A percentile compares a stretch with the other conserved stretches of the same genome.
These are phyloP conservation scores for Penicillium cosmopolitanum DNA, from an alignment of 495 filamentous ascomycete species.

Conservation along the genomic window DNA sequence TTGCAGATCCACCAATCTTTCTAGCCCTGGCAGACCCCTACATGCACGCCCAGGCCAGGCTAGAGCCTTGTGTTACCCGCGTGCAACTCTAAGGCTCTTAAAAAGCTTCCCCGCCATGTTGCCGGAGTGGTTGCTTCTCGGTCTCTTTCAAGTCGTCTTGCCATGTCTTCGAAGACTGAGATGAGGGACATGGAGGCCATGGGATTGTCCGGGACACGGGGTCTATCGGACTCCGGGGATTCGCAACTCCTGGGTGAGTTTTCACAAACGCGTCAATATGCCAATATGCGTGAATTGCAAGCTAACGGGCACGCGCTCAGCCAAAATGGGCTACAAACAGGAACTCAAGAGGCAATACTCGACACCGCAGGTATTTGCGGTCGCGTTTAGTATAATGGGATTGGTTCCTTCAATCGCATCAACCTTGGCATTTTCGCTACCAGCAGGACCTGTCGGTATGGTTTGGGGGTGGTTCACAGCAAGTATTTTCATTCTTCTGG, in stretches of 20 bases:
- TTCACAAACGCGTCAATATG: background rate
- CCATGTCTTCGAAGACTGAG: background rate
- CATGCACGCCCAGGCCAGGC: background rate
- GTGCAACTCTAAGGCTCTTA: background rate
- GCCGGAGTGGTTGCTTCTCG: background rate
- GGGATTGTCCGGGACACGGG: background rate
- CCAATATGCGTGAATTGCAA: constrained; percentile 1
- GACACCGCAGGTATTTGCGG: constrained; percentile 67
- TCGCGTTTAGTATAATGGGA: constrained; percentile 75
- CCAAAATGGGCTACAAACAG: constrained; percentile 67
- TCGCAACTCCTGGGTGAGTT: constrained; percentile 35
- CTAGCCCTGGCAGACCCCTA: background rate
- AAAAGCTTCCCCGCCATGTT: background rate
- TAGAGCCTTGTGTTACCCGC: constrained; percentile 4
- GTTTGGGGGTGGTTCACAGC: constrained; percentile 74
- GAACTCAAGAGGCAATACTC: constrained; percentile 68
- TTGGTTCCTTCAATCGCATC: constrained; percentile 69
- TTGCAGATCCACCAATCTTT: constrained; percentile 5
- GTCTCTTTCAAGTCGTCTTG: background rate
- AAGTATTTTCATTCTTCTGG: constrained; percentile 65
- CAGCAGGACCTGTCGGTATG: constrained; percentile 70
- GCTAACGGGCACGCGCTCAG: constrained; percentile 10
- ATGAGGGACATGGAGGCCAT: background rate
- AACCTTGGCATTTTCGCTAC: constrained; percentile 65
- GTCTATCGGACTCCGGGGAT: constrained; percentile 9